Percentiles rank a stretch among this genome's conserved stretches.
Evolutionary conservation across 2,329 filamentous ascomycete species (phyloP).

Genomic region (Dothistroma pini): DNA sequence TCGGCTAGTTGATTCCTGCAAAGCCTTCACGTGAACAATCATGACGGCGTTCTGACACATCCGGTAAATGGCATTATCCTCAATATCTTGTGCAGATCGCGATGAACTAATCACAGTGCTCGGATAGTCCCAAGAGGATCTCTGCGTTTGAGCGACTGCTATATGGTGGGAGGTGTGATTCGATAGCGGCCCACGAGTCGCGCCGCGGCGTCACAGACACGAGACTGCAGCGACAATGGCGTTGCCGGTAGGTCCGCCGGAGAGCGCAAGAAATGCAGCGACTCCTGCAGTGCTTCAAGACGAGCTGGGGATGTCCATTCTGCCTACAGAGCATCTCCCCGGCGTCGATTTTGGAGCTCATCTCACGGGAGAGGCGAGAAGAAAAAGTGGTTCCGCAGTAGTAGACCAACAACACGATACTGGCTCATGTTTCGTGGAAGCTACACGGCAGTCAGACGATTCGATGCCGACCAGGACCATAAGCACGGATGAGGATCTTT

Average conservation of each 20-base stretch:
- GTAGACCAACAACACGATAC: neutral
- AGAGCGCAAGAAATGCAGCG: neutral
- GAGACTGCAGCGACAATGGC: neutral
- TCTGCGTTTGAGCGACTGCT: neutral
- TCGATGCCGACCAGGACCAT: constrained; percentile 13
- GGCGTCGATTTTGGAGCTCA: constrained; percentile 20
- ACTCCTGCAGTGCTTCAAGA: constrained; percentile 13
- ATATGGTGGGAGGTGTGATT: constrained; percentile 1
- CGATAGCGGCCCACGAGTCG: neutral
- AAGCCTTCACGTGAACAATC: neutral
- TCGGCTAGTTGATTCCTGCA: neutral
- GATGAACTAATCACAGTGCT: neutral
- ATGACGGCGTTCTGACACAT: neutral
- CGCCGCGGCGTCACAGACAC: neutral
- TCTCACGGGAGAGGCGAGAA: constrained; percentile 3
- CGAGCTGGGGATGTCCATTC: constrained; percentile 10
- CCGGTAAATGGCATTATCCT: neutral
- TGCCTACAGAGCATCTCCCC: constrained; percentile 18
- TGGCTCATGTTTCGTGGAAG: constrained; percentile 12
- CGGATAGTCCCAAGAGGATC: neutral
- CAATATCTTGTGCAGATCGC: neutral
- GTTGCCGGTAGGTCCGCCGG: constrained; percentile 3
- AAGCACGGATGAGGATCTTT: constrained; percentile 6
- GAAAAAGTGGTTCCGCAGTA: neutral
- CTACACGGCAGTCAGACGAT: constrained; percentile 1